Base-by-base conservation (phyloP, 345 rosid genomes). In the Cardamine occulta region DNA sequence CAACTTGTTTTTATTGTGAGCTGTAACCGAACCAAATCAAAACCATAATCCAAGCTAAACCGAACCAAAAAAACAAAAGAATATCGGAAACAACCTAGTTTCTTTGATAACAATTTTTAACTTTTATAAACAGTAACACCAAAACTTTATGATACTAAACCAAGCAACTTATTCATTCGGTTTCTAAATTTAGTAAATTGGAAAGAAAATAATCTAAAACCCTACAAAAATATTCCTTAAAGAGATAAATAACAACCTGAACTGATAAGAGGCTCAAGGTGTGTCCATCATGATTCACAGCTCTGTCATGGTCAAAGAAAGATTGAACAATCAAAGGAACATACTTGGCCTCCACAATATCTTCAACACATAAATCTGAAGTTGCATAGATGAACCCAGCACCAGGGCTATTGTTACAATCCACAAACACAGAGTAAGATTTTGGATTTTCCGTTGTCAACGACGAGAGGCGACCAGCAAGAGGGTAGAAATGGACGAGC, bases 401-500 rank as follows among this genome's bases (percentile, higher is more conserved):
- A 6, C 97, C 93, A 15, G 89, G 90, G 73, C 93, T 84, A 73
- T 89, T 54, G 44, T 45, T 57, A 81, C 88, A 85, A 53, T 89
- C 91, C 1, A 88, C 88, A 55, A 55, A 87, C 60, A 93, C 79
- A 0, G 80, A 77, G 55, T 75, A 86, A 1, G 86, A 79, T 5
- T 83, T 72, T 0, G 87, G 86, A 48, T 74, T 75, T 12, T 80
- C 57, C 1, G 35, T 44, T 54, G 23, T 71, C 4, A n/a, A 7
- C 0, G 93, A 77, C n/a, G 68, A 75, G 0, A 91, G 81, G 13
- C 97, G 88, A 66, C 98, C 93, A 2, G 91, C 79, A 0, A 91
- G 88, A 0, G 98, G 97, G 76, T 91, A 90, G 83, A 86, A 89
- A 76, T 93, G 89, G 42, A 84, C 77, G 0, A 91, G 97, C n/a